These are phyloP conservation scores for Neolecta irregularis DNA, from an alignment of 1,139 yeast species.

Conservation along the genomic window DNA sequence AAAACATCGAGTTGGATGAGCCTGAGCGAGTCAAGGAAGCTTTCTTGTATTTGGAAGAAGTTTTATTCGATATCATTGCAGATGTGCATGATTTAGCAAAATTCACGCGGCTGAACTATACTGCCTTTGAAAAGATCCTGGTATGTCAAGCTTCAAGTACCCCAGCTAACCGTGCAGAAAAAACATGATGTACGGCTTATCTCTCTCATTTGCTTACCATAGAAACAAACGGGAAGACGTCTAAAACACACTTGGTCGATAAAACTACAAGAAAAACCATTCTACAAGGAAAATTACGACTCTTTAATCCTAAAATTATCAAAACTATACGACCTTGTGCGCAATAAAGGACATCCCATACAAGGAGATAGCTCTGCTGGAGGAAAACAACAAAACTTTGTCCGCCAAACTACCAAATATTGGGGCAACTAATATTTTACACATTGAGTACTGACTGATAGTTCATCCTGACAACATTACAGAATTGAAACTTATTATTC, in stretches of 20 bases:
- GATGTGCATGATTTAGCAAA: slow-evolving; percentile 95
- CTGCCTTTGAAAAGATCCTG: slow-evolving; percentile 82
- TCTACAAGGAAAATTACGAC: slow-evolving; percentile 89
- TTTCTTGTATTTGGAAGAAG: slow-evolving; percentile 85
- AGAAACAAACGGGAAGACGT: slow-evolving; percentile 68
- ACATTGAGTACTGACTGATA: slow-evolving; percentile 60
- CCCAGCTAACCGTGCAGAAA: too few relatives aligned
- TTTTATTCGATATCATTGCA: slow-evolving; percentile 81
- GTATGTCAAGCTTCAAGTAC: too few relatives aligned
- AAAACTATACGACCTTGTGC: slow-evolving; percentile 74
- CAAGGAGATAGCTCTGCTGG: slow-evolving; percentile 93
- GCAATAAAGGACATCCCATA: slow-evolving; percentile 91
- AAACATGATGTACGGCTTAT: slow-evolving; percentile 73
- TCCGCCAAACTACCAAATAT: slow-evolving; percentile 81
- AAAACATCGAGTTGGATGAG: slow-evolving; percentile 55
- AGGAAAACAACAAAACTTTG: slow-evolving; percentile 93
- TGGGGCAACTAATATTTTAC: too few relatives aligned
- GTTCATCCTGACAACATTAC: slow-evolving; percentile 97
- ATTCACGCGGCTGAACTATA: slow-evolving; percentile 78
- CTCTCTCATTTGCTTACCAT: background rate
- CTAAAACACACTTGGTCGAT: slow-evolving; percentile 87
- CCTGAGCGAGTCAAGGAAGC: too few relatives aligned
- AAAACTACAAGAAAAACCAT: slow-evolving; percentile 81
- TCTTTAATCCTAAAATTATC: slow-evolving; percentile 75
- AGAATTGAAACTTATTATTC: slow-evolving; percentile 79